Percentiles rank a stretch among this genome's conserved stretches.
Conservation (phyloP, 257 asterid genomes). For the Nicotiana obtusifolia region DNA sequence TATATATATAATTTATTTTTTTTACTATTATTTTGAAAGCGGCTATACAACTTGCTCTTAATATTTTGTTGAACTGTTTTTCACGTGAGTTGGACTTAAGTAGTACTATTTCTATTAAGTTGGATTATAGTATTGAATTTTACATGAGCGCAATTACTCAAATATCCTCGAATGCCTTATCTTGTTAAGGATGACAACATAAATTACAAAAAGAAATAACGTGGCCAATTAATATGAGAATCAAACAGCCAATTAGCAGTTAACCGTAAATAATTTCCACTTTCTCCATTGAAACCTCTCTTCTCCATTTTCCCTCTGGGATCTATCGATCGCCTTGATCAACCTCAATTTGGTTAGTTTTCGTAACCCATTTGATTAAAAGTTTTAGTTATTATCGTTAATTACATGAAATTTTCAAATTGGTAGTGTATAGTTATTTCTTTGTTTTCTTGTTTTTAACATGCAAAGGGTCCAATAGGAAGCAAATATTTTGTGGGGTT, state of each 20-base stretch:
- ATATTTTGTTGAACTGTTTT: background rate
- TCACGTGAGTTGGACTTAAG: background rate
- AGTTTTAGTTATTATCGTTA: background rate
- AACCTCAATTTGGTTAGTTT: background rate
- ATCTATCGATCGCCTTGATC: constrained; percentile 6
- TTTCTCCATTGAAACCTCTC: background rate
- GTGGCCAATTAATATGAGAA: constrained; percentile 11
- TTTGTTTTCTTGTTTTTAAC: background rate
- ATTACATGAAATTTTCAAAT: background rate
- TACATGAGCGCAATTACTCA: background rate
- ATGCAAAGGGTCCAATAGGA: background rate
- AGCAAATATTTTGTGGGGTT: background rate
- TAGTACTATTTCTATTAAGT: background rate
- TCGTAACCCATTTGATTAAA: background rate
- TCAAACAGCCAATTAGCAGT: constrained; percentile 9
- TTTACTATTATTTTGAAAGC: too few relatives aligned
- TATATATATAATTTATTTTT: too few relatives aligned
- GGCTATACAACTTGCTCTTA: background rate
- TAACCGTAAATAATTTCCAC: constrained; percentile 3
- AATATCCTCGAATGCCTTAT: background rate
- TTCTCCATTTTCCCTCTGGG: background rate
- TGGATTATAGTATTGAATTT: background rate
- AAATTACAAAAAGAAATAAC: background rate
- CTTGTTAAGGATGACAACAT: constrained; percentile 2
- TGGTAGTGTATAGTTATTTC: background rate